Evolutionary conservation across 1,139 yeast species (phyloP).

Genomic region (Pneumocystis oryctolagi): DNA sequence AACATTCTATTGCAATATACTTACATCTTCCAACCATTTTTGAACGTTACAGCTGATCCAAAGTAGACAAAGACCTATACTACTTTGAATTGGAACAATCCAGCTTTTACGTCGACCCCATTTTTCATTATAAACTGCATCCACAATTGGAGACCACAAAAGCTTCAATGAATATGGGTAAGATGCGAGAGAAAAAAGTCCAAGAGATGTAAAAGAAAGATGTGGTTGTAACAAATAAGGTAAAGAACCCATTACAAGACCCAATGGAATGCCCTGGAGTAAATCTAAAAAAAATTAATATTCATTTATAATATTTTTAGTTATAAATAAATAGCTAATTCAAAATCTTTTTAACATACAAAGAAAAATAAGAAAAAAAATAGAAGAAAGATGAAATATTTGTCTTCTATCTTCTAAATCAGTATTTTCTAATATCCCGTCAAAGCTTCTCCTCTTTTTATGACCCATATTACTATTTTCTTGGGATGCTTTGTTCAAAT

Average conservation of each 20-base stretch:
- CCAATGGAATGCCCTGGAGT: slow-evolving; percentile 90
- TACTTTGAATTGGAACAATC: slow-evolving; percentile 81
- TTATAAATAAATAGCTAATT: background rate
- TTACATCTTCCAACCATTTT: slow-evolving; percentile 31
- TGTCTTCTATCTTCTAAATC: background rate
- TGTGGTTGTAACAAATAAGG: slow-evolving; percentile 77
- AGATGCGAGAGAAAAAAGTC: slow-evolving; percentile 77
- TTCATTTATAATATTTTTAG: background rate
- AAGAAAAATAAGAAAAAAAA: background rate
- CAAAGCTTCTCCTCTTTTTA: background rate
- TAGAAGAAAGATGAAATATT: background rate
- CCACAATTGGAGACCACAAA: slow-evolving; percentile 92
- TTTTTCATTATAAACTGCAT: slow-evolving; percentile 53
- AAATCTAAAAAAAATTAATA: slow-evolving; percentile 60
- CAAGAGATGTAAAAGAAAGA: slow-evolving; percentile 78
- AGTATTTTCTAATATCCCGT: background rate
- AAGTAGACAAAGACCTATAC: slow-evolving; percentile 56
- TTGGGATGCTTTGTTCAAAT: background rate
- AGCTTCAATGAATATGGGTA: slow-evolving; percentile 88
- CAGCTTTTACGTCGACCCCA: slow-evolving; percentile 81
- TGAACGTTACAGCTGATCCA: slow-evolving; percentile 49
- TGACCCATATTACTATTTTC: background rate
- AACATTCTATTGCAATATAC: background rate
- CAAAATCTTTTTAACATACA: background rate
- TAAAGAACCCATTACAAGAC: slow-evolving; percentile 87